Evolutionary conservation across 176 grass and related monocot species (phyloP), one percentile per base, ranked within the genome.

Genomic region (Miscanthus lutarioriparius): DNA sequence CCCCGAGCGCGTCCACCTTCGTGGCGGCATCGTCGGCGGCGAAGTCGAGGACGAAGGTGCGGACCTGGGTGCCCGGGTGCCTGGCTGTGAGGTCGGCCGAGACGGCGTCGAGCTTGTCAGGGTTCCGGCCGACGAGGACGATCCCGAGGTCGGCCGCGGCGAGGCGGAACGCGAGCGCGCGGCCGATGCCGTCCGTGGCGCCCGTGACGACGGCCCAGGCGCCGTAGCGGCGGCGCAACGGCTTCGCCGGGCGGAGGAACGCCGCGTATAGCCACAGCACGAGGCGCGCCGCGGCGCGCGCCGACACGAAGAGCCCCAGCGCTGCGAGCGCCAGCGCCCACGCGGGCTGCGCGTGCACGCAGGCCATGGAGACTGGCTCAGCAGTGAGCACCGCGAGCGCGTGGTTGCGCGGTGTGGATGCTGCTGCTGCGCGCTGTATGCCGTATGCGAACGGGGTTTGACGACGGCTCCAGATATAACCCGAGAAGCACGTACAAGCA

Each of bases 201-300:
- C 94, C 94, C 26, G 94, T 97, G 32, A 97, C 94, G 35, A 93
- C 83, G 32, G 94, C 94, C 94, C 94, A 97, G 2, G 76, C 19
- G 9, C 91, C 94, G 77, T 97, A 97, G 0, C 85, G 81, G 15
- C 53, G 37, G 20, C 80, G 94, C 67, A 97, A 87, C 19, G 88
- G 86, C 83, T 77, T 88, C 19, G 37, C 82, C 0, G 94, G 89
- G 37, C 94, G 94, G 85, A 97, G 94, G 86, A 94, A 86, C 16
- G 83, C 80, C 56, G 81, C 85, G 80, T 90, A 92, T 37, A 92
- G 40, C 89, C 89, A 92, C 17, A 40, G 56, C 30, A 77, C 70
- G 12, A 94, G 62, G 67, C 81, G 80, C 72, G 70, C 12, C 1
- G 76, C 70, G 70, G 87, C 19, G 67, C 71, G 72, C 25, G 79